These are phyloP conservation scores for Hymenoscyphus infarciens DNA, from an alignment of 2,329 filamentous ascomycete species.

Conservation along the genomic window DNA sequence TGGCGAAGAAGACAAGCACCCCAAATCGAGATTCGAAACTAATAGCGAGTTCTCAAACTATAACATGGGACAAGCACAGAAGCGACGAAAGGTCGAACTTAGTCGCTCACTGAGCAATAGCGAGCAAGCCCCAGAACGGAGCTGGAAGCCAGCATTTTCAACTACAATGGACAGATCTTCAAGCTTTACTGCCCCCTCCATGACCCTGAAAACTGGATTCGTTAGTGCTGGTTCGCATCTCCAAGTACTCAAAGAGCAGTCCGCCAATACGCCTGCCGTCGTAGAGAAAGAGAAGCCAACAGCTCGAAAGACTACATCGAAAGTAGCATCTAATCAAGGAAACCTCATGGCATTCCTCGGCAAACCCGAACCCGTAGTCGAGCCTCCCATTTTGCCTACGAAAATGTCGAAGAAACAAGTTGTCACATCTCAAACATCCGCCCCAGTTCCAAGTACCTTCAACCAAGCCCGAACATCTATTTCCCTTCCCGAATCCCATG, in stretches of 20 bases:
- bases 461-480: conserved; percentile 13
- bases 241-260: conserved; percentile 31
- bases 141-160: conserved; percentile 40
- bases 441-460: conserved; percentile 7
- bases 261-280: conserved; percentile 24
- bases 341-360: conserved; percentile 30
- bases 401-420: background rate
- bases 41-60: conserved; percentile 27
- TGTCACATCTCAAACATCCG: background rate
- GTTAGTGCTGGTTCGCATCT: conserved; percentile 33
- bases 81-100: conserved; percentile 30
- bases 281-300: conserved; percentile 11
- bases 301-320: conserved; percentile 13
- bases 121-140: conserved; percentile 11
- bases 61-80: conserved; percentile 24
- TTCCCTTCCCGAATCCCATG: conserved; percentile 1
- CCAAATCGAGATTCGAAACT: conserved; percentile 36
- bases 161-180: conserved; percentile 61
- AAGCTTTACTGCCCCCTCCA: conserved; percentile 57
- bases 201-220: conserved; percentile 24
- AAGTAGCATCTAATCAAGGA: conserved; percentile 24
- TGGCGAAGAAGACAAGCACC: conserved; percentile 46
- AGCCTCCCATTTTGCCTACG: background rate
- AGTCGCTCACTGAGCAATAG: conserved; percentile 17
- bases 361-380: conserved; percentile 20